A percentile compares a stretch with the other conserved stretches of the same genome.
Conservation (phyloP, 164 flowering plant genomes). For the Echeveria elegans region DNA sequence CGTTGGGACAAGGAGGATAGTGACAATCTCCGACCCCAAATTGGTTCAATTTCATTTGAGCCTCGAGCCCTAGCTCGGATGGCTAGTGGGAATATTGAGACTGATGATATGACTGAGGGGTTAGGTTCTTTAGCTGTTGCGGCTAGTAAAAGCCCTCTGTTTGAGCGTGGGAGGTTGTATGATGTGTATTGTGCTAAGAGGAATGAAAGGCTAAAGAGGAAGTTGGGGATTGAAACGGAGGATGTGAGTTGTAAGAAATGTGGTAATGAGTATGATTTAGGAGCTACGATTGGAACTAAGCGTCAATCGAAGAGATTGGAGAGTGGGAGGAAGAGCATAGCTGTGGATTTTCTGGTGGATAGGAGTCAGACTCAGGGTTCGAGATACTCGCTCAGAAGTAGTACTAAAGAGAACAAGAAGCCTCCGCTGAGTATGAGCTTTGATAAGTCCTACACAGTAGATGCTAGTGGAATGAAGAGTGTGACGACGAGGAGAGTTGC, state of each 20-base stretch:
- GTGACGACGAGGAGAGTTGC: background rate
- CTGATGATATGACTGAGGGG: slow-evolving; percentile 4
- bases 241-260: slow-evolving; percentile 15
- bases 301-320: slow-evolving; percentile 41
- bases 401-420: slow-evolving; percentile 54
- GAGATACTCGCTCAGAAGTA: slow-evolving; percentile 57
- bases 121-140: background rate
- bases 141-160: slow-evolving; percentile 27
- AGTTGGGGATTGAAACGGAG: slow-evolving; percentile 33
- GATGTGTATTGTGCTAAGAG: slow-evolving; percentile 74
- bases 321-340: slow-evolving; percentile 44
- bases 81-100: slow-evolving; percentile 45
- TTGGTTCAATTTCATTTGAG: slow-evolving; percentile 50
- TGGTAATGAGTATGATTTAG: slow-evolving; percentile 23
- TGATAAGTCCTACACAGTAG: background rate
- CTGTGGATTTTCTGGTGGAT: slow-evolving; percentile 27
- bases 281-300: slow-evolving; percentile 52
- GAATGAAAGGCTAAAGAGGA: slow-evolving; percentile 77
- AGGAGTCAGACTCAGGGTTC: slow-evolving; percentile 19
- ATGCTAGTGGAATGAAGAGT: background rate
- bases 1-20: slow-evolving; percentile 19
- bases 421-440: slow-evolving; percentile 22
- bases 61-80: slow-evolving; percentile 49
- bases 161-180: slow-evolving; percentile 73
- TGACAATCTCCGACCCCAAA: slow-evolving; percentile 39